Evolutionary conservation across 2,329 filamentous ascomycete genomes (phyloP).

Genomic region (Aureobasidium sp.): DNA sequence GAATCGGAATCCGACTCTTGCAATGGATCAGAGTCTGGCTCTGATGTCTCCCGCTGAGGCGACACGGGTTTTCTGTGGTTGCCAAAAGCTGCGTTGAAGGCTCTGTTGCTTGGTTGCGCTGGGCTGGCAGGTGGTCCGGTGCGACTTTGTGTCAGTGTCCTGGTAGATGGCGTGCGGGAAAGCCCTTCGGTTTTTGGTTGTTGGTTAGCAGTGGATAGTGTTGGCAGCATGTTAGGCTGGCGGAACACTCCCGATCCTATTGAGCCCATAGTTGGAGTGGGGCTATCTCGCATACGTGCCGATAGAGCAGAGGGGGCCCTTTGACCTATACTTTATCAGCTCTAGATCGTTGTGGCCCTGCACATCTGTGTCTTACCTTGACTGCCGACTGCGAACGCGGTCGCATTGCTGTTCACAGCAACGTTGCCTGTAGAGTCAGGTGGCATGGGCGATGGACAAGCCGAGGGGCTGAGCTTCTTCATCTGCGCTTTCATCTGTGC

Average conservation of each 20-base stretch:
- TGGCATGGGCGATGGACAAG: slow-evolving; percentile 51
- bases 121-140: slow-evolving; percentile 19
- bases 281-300: slow-evolving; percentile 51
- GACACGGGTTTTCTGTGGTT: slow-evolving; percentile 20
- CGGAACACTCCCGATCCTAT: slow-evolving; percentile 32
- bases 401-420: slow-evolving; percentile 31
- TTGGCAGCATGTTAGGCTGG: slow-evolving; percentile 13
- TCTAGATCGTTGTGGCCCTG: not conserved
- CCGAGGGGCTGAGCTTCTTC: slow-evolving; percentile 60
- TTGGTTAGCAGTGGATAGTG: not conserved
- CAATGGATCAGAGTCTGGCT: slow-evolving; percentile 25
- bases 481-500: slow-evolving; percentile 88
- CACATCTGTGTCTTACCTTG: not conserved
- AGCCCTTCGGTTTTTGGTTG: not conserved
- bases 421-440: slow-evolving; percentile 34
- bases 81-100: slow-evolving; percentile 25
- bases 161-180: slow-evolving; percentile 43
- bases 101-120: slow-evolving; percentile 22
- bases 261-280: slow-evolving; percentile 40
- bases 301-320: slow-evolving; percentile 50
- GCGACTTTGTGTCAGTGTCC: slow-evolving; percentile 39
- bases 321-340: slow-evolving; percentile 22
- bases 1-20: slow-evolving; percentile 27
- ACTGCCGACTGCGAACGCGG: not conserved
- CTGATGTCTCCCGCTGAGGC: slow-evolving; percentile 20